Evolutionary conservation across 108 stramenopile species (phyloP), one percentile per base, ranked within the genome.

Genomic region (Heterococcus sp.): DNA sequence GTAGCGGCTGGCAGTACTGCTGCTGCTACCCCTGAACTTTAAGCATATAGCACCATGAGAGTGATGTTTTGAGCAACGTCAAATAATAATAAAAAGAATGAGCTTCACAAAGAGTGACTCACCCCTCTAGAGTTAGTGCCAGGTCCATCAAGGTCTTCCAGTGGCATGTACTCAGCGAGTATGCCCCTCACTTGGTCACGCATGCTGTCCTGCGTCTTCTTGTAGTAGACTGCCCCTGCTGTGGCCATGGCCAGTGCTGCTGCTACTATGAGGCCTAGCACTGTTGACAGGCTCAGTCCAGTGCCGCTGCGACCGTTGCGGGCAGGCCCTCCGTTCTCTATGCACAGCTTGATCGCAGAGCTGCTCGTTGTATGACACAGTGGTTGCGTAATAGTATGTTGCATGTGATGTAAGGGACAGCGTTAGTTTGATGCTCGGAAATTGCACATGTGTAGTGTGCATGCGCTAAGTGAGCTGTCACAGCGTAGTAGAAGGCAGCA

Each of bases 161-260:
- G 85, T 31, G 95, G 95, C 94, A 95, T 92, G 86, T 94, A 94
- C 72, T 94, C 95, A 5, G 95, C 94, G 85, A 95, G 83, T 28
- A 95, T 95, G 30, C 93, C 92, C 63, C 93, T 90, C 31, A 95
- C 94, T 71, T 84, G 84, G 67, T 89, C 91, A 75, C 94, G 90
- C 92, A 93, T 92, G 80, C 92, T 92, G 38, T 86, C 86, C 58
- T 90, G 89, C 39, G 92, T 92, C 72, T 90, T 73, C 85, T 90
- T 90, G 74, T 90, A 92, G 76, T 95, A 92, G 76, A 90, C 85
- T 64, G 88, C 74, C 0, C 93, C 91, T 40, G 86, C 90, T 75
- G 70, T 89, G 37, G 87, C 87, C 86, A 87, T 87, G 11, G 46
- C 73, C 39, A 58, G 46, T 21, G 21, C 21, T 58, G 46, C 46